Evolutionary conservation across 345 rosid genomes (phyloP), one percentile per base, ranked within the genome.

Genomic region (Ceriops zippeliana): DNA sequence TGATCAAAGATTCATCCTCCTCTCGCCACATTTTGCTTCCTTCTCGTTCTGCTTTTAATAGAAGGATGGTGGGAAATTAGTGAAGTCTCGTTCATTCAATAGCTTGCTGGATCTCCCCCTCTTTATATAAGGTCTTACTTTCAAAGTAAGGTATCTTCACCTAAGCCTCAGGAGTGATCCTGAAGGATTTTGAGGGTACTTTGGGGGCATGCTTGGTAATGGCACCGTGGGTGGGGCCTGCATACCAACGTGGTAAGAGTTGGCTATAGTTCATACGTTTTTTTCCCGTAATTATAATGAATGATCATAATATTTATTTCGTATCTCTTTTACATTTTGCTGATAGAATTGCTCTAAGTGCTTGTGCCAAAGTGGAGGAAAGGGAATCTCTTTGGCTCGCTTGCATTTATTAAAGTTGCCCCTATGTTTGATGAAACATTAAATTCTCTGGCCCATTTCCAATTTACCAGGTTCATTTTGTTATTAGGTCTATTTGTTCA

Each of bases 1-100:
- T 56, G 70, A 83, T 82, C 80, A 82, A 84, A 1, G 89, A 80
- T 64, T 80, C 88, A 34, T 80, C 83, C 35, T 86, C 85, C 75
- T 75, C 84, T 59, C 52, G 78, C 24, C 80, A 75, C 90, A 86
- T 83, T 60, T 70, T 64, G 63, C 71, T 73, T 15, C 49, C 49
- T 42, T 42, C 75, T 61, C 26, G 34, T 52, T 69, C 70, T 16
- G 59, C 72, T 66, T 47, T 61, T 66, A 38, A 38, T 38, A 10
- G 47, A 9, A 38, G 19, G 49, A 42, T 42, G 49, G 19, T 24
- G 27, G 63, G 51, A 78, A 70, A 80, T 38, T 42, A 54, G 5
- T 34, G 49, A 42, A 59, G 28, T 27, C 58, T 62, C 62, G 47
- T 35, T 71, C 65, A 57, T 77, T 63, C 28, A 42, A 42, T 42